Base-by-base conservation (phyloP, 371 early-diverging fungal species). In the Blakeslea trispora region DNA sequence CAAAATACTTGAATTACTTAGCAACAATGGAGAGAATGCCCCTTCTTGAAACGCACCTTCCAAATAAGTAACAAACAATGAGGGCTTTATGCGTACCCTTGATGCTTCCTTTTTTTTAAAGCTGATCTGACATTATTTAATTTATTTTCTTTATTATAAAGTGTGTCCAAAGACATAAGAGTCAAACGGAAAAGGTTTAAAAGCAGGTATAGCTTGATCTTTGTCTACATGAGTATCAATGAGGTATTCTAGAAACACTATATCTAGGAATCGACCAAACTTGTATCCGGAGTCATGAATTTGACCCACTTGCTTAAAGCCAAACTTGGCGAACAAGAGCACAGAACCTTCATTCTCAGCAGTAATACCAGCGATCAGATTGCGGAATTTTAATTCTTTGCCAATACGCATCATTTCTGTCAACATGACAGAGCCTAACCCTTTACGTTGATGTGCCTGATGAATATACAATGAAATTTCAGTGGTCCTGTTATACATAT, bases 391-490 rank as follows among this genome's bases (percentile, higher is more conserved):
- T 70, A 72, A 67, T 17, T 66, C 63, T 53, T 61, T 48, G 8
- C 53, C 71, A 44, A 71, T 70, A 23, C 67, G 62, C 17, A 76
- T 41, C 56, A 79, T 62, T 51, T 76, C 74, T 5, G 43, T 23
- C 9, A 74, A 39, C 50, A 79, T 45, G 8, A 66, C 1, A 2
- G 58, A 53, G 5, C 79, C 79, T 6, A 79, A 55, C 23, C 79
- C 79, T 40, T 57, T 66, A 39, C 74, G 70, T 51, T 75, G 76
- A 51, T 74, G 70, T 32, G 64, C 47, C 32, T 62, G 50, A 32
- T 75, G 68, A 41, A 79, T 63, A 61, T 79, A 79, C 13, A 79
- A 44, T 1, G 79, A 76, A 8, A 79, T 64, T 59, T 79, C 79
- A 2, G 69, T 61, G 5, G 74, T 61, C 46, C 79, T 79, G 55